These are phyloP conservation scores for Cystobasidium sp. DNA, from an alignment of 1,284 basidiomycete species.

Conservation along the genomic window DNA sequence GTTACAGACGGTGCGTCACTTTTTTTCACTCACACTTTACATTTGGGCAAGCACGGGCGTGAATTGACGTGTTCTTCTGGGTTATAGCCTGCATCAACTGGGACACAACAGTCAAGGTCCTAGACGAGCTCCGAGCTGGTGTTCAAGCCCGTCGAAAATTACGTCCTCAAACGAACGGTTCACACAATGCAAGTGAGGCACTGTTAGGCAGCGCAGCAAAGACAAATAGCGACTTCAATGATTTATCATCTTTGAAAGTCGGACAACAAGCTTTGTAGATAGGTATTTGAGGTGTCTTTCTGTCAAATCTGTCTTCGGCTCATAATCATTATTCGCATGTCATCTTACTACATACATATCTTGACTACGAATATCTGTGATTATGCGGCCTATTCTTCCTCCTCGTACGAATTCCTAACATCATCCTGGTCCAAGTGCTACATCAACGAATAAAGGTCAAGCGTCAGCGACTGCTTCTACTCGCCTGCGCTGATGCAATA, in stretches of 20 bases:
- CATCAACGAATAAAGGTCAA: background rate
- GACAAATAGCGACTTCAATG: conserved; percentile 41
- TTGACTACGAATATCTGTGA: too few relatives aligned
- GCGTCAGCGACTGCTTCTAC: too few relatives aligned
- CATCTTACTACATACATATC: too few relatives aligned
- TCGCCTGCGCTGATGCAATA: too few relatives aligned
- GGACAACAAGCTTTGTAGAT: conserved; percentile 21
- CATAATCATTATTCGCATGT: too few relatives aligned
- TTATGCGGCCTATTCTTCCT: background rate
- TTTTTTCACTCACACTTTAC: background rate
- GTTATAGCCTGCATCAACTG: conserved; percentile 77
- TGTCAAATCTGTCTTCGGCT: too few relatives aligned
- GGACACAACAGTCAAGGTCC: conserved; percentile 77
- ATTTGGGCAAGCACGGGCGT: background rate
- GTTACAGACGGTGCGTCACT: conserved; percentile 67
- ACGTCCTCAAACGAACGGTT: conserved; percentile 12
- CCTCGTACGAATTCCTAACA: background rate
- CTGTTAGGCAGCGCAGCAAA: background rate
- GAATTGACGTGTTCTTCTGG: background rate
- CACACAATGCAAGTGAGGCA: conserved; percentile 10
- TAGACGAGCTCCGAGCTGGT: conserved; percentile 79
- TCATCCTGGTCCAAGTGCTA: conserved; percentile 23
- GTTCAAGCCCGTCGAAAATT: conserved; percentile 70
- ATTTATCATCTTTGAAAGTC: conserved; percentile 40
- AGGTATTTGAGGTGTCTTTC: background rate